Conservation (phyloP, 2,329 filamentous ascomycete genomes). For the Alternaria novae-zelandiae region DNA sequence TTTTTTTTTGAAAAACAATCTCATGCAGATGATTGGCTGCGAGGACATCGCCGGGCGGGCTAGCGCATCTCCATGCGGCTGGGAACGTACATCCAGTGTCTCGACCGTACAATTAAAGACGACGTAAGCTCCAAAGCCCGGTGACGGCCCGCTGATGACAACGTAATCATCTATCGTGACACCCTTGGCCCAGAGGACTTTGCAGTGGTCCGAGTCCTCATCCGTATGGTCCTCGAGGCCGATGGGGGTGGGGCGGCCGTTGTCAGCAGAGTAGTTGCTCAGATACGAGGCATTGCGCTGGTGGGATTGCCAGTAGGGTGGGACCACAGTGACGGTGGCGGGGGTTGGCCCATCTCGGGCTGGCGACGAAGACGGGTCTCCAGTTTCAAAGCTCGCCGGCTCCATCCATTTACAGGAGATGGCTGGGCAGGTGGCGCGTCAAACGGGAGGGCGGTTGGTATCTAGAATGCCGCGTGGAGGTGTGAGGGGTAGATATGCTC, state of each 20-base stretch:
- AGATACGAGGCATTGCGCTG: conserved; percentile 47
- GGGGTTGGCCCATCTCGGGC: conserved; percentile 26
- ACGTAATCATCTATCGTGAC: conserved; percentile 68
- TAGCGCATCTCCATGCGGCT: conserved; percentile 22
- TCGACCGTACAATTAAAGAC: conserved; percentile 92
- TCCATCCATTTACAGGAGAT: conserved; percentile 50
- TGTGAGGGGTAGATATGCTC: conserved; percentile 26
- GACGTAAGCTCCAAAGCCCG: conserved; percentile 82
- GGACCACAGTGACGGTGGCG: conserved; percentile 44
- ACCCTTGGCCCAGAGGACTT: conserved; percentile 66
- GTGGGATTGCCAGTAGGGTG: conserved; percentile 57
- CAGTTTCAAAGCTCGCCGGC: conserved; percentile 42
- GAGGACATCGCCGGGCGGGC: conserved; percentile 13
- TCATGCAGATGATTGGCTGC: conserved; percentile 21
- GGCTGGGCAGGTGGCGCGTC: conserved; percentile 30
- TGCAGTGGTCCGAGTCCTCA: conserved; percentile 62
- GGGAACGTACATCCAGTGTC: conserved; percentile 74
- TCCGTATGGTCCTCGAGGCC: conserved; percentile 69
- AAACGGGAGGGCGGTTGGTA: conserved; percentile 20
- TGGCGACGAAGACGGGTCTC: conserved; percentile 32
- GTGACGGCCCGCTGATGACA: conserved; percentile 63
- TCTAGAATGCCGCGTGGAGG: conserved; percentile 11
- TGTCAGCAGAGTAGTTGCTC: conserved; percentile 45
- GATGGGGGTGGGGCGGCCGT: conserved; percentile 55
- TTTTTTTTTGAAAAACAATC: conserved; percentile 8